Percentiles rank a stretch among this genome's conserved stretches.
Evolutionary conservation across 768 basidiomycete genomes (phyloP).

Genomic region (Suillus americanus): DNA sequence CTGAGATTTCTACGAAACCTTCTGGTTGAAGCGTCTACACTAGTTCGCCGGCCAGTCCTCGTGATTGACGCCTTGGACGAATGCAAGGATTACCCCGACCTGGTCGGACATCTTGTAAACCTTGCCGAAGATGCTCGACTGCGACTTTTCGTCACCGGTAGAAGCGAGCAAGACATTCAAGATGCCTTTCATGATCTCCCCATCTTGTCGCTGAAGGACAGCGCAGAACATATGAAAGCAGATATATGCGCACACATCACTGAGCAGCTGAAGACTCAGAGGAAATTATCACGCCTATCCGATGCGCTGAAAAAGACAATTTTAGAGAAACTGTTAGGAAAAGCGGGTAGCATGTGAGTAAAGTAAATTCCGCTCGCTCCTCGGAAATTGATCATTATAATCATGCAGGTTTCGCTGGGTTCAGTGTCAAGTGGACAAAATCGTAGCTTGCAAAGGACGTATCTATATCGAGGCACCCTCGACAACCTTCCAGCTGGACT

Average conservation of each 20-base stretch:
- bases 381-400: not conserved
- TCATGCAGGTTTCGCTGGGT: constrained; percentile 10
- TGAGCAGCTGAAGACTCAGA: not conserved
- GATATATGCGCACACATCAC: constrained; percentile 5
- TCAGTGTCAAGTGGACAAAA: constrained; percentile 7
- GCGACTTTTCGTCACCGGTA: constrained; percentile 11
- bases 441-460: not conserved
- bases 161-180: not conserved
- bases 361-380: not conserved
- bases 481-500: constrained; percentile 16
- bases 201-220: constrained; percentile 1
- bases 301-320: not conserved
- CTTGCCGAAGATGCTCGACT: constrained; percentile 1
- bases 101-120: not conserved
- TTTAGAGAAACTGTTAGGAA: constrained; percentile 2
- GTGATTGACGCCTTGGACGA: constrained; percentile 17
- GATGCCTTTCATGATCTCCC: not conserved
- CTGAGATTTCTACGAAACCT: not conserved
- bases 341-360: constrained; percentile 8
- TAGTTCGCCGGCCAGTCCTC: not conserved
- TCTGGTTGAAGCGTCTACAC: not conserved
- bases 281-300: not conserved
- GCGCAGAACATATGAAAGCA: not conserved
- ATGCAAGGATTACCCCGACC: constrained; percentile 3
- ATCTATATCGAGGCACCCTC: constrained; percentile 4